Conservation (phyloP, 1,284 basidiomycete species). For the Sphagnurus paluster region DNA sequence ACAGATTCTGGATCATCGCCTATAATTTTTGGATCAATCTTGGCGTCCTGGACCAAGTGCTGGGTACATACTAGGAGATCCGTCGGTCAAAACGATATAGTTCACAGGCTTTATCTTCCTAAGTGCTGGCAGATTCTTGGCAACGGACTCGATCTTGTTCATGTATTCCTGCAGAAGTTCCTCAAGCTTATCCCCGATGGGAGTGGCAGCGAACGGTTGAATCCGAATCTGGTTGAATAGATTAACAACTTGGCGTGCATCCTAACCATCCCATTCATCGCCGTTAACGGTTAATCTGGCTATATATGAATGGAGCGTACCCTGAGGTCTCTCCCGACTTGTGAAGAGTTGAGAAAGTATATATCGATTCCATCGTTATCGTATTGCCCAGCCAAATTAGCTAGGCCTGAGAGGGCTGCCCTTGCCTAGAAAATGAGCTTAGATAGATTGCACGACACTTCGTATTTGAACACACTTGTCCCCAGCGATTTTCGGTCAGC, state of each 20-base stretch:
- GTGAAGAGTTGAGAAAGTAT: conserved; percentile 44
- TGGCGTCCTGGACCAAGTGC: not conserved
- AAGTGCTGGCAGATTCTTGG: conserved; percentile 29
- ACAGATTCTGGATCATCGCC: conserved; percentile 52
- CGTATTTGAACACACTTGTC: conserved; percentile 33
- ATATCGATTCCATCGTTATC: conserved; percentile 53
- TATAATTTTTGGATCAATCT: conserved; percentile 19
- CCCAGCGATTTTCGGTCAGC: conserved; percentile 46
- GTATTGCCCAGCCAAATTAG: conserved; percentile 41
- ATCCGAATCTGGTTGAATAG: conserved; percentile 47
- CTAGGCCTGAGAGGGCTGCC: conserved; percentile 42
- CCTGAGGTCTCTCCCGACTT: conserved; percentile 34
- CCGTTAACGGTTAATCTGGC: not conserved
- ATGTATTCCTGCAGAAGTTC: conserved; percentile 46
- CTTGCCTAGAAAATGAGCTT: conserved; percentile 32
- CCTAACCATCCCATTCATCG: conserved; percentile 10
- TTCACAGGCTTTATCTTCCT: conserved; percentile 54
- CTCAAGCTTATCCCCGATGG: conserved; percentile 51
- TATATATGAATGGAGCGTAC: conserved; percentile 24
- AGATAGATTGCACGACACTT: not conserved
- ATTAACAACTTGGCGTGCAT: conserved; percentile 27
- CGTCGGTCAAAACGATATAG: conserved; percentile 64
- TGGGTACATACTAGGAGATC: conserved; percentile 47
- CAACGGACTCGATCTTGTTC: conserved; percentile 39
- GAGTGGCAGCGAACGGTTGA: conserved; percentile 44